Percentiles rank a stretch among this genome's conserved stretches.
phyloP scores from a whole-genome alignment of 2,329 filamentous ascomycete species.

The Ceratocystis colombiana region DNA sequence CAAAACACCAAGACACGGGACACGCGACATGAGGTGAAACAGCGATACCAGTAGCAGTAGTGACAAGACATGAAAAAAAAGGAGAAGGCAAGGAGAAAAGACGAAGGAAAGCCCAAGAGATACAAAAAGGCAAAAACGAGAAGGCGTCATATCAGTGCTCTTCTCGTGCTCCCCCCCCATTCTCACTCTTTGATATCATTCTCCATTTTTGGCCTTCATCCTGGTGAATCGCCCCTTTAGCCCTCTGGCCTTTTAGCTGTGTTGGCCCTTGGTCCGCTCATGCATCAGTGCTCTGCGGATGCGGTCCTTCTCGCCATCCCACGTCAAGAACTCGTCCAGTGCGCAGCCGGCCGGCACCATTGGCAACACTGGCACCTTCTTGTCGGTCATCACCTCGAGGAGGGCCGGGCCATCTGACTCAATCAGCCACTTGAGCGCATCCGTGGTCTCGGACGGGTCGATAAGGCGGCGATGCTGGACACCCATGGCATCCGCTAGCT shows the following conservation, averaged over 20 bases:
- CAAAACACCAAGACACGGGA: background rate
- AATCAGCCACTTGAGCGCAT: slow-evolving; percentile 78
- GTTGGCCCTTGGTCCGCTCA: slow-evolving; percentile 47
- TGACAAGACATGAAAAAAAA: background rate
- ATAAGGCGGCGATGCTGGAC: slow-evolving; percentile 62
- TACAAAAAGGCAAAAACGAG: background rate
- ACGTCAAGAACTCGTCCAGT: slow-evolving; percentile 87
- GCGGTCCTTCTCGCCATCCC: slow-evolving; percentile 64
- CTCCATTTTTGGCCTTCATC: background rate
- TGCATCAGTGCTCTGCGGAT: slow-evolving; percentile 57
- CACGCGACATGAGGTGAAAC: background rate
- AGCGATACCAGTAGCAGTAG: background rate
- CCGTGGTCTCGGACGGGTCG: slow-evolving; percentile 67
- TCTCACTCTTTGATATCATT: background rate
- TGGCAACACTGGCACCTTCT: slow-evolving; percentile 86
- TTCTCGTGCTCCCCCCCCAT: background rate
- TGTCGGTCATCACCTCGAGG: slow-evolving; percentile 83
- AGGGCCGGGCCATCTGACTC: slow-evolving; percentile 66
- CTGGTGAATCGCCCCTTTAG: background rate
- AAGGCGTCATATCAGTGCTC: background rate
- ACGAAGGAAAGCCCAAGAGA: background rate
- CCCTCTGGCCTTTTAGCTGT: slow-evolving; percentile 30
- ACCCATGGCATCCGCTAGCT: slow-evolving; percentile 83
- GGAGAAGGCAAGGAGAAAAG: background rate
- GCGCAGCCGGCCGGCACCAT: slow-evolving; percentile 88